Conservation (phyloP, 2,329 filamentous ascomycete genomes). For the Herpomyces periplanetae region DNA sequence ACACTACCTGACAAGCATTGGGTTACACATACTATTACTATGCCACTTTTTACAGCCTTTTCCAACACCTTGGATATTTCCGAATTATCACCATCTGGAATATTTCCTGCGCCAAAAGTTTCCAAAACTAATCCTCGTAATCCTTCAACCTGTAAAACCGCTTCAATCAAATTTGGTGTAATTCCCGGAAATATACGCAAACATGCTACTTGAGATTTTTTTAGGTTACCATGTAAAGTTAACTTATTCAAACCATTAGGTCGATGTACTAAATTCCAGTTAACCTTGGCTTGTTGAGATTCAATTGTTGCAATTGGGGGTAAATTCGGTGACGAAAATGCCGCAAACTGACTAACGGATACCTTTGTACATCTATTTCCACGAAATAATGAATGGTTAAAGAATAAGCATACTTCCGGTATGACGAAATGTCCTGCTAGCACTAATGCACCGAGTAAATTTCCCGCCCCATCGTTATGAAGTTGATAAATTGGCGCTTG, state of each 20-base stretch:
- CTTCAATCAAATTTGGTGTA: slow-evolving; percentile 65
- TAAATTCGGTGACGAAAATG: slow-evolving; percentile 58
- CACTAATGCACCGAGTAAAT: slow-evolving; percentile 50
- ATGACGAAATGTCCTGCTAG: slow-evolving; percentile 73
- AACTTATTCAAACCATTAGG: slow-evolving; percentile 35
- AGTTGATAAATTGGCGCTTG: slow-evolving; percentile 61
- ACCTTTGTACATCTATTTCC: slow-evolving; percentile 65
- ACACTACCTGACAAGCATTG: slow-evolving; percentile 23
- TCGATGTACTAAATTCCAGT: slow-evolving; percentile 35
- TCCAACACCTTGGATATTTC: slow-evolving; percentile 36
- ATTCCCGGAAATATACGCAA: slow-evolving; percentile 70
- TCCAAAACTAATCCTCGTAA: slow-evolving; percentile 50
- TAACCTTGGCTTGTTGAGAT: slow-evolving; percentile 36
- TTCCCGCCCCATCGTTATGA: slow-evolving; percentile 67
- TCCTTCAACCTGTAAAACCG: slow-evolving; percentile 32
- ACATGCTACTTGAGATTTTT: slow-evolving; percentile 61
- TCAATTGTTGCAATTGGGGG: slow-evolving; percentile 44
- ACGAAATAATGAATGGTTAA: slow-evolving; percentile 59
- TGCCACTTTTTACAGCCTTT: slow-evolving; percentile 33
- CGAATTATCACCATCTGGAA: slow-evolving; percentile 40
- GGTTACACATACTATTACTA: slow-evolving; percentile 61
- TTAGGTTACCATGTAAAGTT: slow-evolving; percentile 27
- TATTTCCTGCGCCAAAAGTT: slow-evolving; percentile 73
- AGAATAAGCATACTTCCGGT: slow-evolving; percentile 70
- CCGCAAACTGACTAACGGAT: slow-evolving; percentile 46